Base-by-base conservation (phyloP, 2,329 filamentous ascomycete species). In the Trichophyton verrucosum region DNA sequence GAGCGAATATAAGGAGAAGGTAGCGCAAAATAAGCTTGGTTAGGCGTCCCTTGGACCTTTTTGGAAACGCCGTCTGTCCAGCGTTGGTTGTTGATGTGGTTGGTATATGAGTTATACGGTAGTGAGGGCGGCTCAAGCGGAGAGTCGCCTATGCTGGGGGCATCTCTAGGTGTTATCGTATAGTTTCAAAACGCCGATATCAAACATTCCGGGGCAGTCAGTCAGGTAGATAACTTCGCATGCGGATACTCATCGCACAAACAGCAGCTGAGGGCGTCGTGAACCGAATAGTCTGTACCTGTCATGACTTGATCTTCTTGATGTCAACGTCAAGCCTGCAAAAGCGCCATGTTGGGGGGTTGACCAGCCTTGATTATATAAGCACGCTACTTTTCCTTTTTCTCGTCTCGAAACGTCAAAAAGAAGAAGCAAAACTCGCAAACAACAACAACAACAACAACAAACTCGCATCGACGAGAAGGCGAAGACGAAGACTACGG, bases 1-100 rank as follows among this genome's bases (percentile, higher is more conserved):
- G 66, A 64, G 70, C 65, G 59, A 57, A 22, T 40, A 22, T 27
- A 36, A 24, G 13, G 8, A 53, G n/a, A n/a, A 30, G 27, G 15
- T 51, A 53, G 3, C 5, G 22, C 13, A 24, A 15, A 24, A n/a
- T 8, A 2, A 20, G 20, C 44, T 47, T 24, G 7, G 2, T 47
- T 38, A 38, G 33, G 33, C 33, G 33, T 13, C 33, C 9, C 33
- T 38, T 38, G 0, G 33, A 13, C 33, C 33, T 38, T 38, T 38
- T 30, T 3, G 2, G 3, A 38, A 38, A 13, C 33, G 33, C 33
- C 11, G 33, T 9, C 33, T 11, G 44, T 24, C 44, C 20, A 17
- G 17, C 20, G 40, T 13, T 44, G n/a, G 46, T n/a, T 53, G 49
- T 51, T 15, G 46, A 51, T 13, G 33, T 51, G 46, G 46, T 30